Conservation (phyloP, 1,139 yeast species). For the Chernovozyma aurita region DNA sequence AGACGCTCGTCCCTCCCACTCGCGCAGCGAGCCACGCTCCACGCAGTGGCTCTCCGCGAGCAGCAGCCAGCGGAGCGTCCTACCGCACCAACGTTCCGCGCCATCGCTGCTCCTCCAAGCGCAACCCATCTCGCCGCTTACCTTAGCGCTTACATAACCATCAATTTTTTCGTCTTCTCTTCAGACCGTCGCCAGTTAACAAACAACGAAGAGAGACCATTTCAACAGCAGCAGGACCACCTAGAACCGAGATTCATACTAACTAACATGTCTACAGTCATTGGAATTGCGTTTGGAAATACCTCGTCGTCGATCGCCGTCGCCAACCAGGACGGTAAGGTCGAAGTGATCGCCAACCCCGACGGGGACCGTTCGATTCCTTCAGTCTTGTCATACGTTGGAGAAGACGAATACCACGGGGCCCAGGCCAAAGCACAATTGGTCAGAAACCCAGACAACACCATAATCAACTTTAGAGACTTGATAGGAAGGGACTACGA, state of each 20-base stretch:
- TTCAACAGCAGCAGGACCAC: too few relatives aligned
- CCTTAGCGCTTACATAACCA: neutral
- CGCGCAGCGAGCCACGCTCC: too few relatives aligned
- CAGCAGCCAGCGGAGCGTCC: too few relatives aligned
- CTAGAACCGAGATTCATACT: too few relatives aligned
- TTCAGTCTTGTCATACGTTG: conserved; percentile 86
- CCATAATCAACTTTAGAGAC: conserved; percentile 91
- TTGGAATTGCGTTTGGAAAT: conserved; percentile 97
- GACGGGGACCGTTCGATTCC: conserved; percentile 99
- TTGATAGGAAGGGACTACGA: conserved; percentile 77
- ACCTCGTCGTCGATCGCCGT: conserved; percentile 93
- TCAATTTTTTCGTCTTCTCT: neutral
- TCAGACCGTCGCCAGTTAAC: too few relatives aligned
- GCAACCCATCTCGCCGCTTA: neutral
- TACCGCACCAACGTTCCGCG: too few relatives aligned
- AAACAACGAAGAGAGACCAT: too few relatives aligned
- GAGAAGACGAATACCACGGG: conserved; percentile 95
- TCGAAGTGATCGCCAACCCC: conserved; percentile 96
- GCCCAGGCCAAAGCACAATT: conserved; percentile 92
- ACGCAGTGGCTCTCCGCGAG: too few relatives aligned
- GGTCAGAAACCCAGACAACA: conserved; percentile 83
- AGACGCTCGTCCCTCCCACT: too few relatives aligned
- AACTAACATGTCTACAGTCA: conserved; percentile 53
- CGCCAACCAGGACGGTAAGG: conserved; percentile 82
- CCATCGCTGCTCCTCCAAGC: too few relatives aligned